Evolutionary conservation across 495 filamentous ascomycete genomes (phyloP).

Genomic region (Podospora anserina): DNA sequence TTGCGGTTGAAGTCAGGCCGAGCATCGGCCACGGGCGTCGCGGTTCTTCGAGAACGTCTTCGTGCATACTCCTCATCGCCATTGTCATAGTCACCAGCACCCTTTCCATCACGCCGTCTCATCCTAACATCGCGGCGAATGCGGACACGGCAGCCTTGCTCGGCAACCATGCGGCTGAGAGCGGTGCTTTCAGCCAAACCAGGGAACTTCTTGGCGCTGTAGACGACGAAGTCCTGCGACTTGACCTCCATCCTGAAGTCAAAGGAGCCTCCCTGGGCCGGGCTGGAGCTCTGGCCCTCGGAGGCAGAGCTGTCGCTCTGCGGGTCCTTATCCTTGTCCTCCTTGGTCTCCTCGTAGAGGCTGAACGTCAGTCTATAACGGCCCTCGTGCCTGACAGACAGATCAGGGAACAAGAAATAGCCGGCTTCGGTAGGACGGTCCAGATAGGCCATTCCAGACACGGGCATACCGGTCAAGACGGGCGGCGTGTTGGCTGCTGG

Average conservation of each 20-base stretch:
- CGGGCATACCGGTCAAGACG: constrained; percentile 90
- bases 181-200: constrained; percentile 87
- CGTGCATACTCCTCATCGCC: constrained; percentile 63
- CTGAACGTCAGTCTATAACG: constrained; percentile 86
- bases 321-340: constrained; percentile 52
- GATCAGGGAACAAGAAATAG: constrained; percentile 97
- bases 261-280: constrained; percentile 32
- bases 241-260: constrained; percentile 78
- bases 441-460: constrained; percentile 94
- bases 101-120: constrained; percentile 81
- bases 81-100: constrained; percentile 63
- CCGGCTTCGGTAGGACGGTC: constrained; percentile 88
- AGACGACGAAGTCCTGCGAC: constrained; percentile 82
- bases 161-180: constrained; percentile 85
- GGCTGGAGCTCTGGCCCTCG: constrained; percentile 14
- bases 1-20: constrained; percentile 60
- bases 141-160: constrained; percentile 95
- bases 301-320: constrained; percentile 31
- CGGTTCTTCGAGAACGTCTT: constrained; percentile 49
- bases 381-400: constrained; percentile 95
- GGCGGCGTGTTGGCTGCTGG: constrained; percentile 65
- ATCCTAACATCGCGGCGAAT: constrained; percentile 97
- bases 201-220: constrained; percentile 98
- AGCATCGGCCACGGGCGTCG: constrained; percentile 61
- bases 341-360: constrained; percentile 88